Conservation (phyloP, 805 yeast species). For the Hanseniaspora guilliermondii region DNA sequence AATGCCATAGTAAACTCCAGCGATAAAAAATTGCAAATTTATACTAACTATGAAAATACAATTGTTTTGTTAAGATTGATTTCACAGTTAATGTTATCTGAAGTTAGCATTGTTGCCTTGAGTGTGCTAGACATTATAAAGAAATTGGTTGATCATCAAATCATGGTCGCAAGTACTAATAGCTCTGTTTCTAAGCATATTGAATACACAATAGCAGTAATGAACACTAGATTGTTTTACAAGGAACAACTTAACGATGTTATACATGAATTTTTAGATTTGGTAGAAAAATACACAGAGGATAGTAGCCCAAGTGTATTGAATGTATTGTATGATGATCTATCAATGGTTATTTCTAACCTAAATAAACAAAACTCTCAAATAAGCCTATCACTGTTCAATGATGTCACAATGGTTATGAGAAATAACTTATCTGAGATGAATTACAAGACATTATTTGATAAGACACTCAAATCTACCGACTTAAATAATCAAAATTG, state of each 20-base stretch:
- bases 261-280: slow-evolving; percentile 50
- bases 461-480: slow-evolving; percentile 1
- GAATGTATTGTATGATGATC: background rate
- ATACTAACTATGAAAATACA: slow-evolving; percentile 14
- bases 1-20: slow-evolving; percentile 23
- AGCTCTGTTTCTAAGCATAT: slow-evolving; percentile 30
- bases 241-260: slow-evolving; percentile 79
- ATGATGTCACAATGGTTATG: slow-evolving; percentile 7
- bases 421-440: background rate
- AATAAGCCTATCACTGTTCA: slow-evolving; percentile 3
- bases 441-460: slow-evolving; percentile 1
- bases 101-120: slow-evolving; percentile 74
- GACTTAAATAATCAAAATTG: slow-evolving; percentile 5
- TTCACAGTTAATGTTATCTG: slow-evolving; percentile 54
- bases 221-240: slow-evolving; percentile 70
- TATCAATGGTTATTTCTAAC: background rate
- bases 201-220: slow-evolving; percentile 48
- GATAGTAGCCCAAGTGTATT: background rate
- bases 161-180: slow-evolving; percentile 15
- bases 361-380: slow-evolving; percentile 1
- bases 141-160: slow-evolving; percentile 41
- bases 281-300: slow-evolving; percentile 23
- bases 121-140: slow-evolving; percentile 70
- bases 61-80: slow-evolving; percentile 33
- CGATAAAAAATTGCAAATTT: slow-evolving; percentile 16